Conservation (phyloP, 371 early-diverging fungal genomes). For the Conidiobolus incongruus region DNA sequence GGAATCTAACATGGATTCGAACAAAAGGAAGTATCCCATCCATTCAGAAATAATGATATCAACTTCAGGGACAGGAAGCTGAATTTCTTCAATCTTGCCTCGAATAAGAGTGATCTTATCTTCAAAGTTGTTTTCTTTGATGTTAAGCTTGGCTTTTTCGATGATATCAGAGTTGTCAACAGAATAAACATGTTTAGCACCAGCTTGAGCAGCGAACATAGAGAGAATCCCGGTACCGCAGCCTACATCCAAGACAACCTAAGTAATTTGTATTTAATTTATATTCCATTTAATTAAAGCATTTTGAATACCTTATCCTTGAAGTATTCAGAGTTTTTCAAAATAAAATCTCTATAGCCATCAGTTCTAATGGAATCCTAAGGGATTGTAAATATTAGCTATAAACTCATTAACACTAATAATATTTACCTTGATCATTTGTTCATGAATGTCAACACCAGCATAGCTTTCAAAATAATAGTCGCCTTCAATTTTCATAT, state of each 20-base stretch:
- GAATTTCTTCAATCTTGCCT: constrained; percentile 69
- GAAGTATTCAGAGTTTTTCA: constrained; percentile 62
- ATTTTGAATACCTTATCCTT: constrained; percentile 47
- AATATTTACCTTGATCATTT: constrained; percentile 25
- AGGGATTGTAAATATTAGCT: neutral
- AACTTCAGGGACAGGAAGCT: constrained; percentile 47
- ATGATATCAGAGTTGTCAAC: constrained; percentile 74
- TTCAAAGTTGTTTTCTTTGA: constrained; percentile 52
- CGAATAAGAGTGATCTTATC: constrained; percentile 40
- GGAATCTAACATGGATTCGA: constrained; percentile 79
- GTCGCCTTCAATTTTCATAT: constrained; percentile 20
- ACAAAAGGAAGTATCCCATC: constrained; percentile 81
- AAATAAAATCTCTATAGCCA: constrained; percentile 56
- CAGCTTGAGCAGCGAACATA: constrained; percentile 59
- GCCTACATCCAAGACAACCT: constrained; percentile 46
- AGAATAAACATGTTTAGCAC: constrained; percentile 46
- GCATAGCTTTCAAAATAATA: constrained; percentile 76
- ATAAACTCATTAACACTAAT: neutral
- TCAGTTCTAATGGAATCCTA: constrained; percentile 62
- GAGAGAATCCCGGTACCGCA: constrained; percentile 62
- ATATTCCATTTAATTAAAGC: neutral
- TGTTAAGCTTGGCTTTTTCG: constrained; percentile 52
- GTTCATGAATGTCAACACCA: constrained; percentile 30
- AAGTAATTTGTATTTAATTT: neutral
- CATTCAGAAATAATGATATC: constrained; percentile 81